A percentile compares a stretch with the other conserved stretches of the same genome.
phyloP scores from a whole-genome alignment of 495 filamentous ascomycete genomes.

The Platismatia glauca region DNA sequence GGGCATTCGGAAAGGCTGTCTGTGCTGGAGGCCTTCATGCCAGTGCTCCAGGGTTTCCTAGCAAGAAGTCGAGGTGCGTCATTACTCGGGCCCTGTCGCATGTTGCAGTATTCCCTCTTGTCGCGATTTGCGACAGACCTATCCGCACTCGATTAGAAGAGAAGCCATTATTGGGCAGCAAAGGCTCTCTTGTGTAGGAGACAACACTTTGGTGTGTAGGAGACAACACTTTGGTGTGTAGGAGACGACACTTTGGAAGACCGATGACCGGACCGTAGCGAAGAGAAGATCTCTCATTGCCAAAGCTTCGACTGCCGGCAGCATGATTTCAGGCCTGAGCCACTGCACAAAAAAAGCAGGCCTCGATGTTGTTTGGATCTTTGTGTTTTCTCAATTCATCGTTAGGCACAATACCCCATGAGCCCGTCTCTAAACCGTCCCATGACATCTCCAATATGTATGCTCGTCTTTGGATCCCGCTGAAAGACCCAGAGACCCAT shows the following conservation, averaged over 20 bases:
- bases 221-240: no score
- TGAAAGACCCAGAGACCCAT: background rate
- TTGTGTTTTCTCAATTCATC: background rate
- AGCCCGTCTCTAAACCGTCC: background rate
- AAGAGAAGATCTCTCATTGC: background rate
- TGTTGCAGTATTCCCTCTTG: constrained; percentile 6
- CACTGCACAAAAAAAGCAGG: background rate
- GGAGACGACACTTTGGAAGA: no score
- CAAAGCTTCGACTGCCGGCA: background rate
- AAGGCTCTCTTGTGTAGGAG: background rate
- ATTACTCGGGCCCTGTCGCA: background rate
- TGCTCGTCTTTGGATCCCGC: background rate
- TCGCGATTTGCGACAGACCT: background rate
- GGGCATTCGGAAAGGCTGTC: background rate
- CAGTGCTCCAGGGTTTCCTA: background rate
- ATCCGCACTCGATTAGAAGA: background rate
- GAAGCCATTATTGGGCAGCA: background rate
- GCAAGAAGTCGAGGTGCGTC: background rate
- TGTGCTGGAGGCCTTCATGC: background rate
- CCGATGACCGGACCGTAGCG: background rate
- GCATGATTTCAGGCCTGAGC: background rate
- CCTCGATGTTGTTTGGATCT: background rate
- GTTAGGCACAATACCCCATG: background rate
- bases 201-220: background rate
- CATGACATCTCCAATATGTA: background rate